A percentile compares a stretch with the other conserved stretches of the same genome.
These are phyloP conservation scores for Globisporangium spinosum DNA, from an alignment of 352 stramenopile genomes.

Conservation along the genomic window DNA sequence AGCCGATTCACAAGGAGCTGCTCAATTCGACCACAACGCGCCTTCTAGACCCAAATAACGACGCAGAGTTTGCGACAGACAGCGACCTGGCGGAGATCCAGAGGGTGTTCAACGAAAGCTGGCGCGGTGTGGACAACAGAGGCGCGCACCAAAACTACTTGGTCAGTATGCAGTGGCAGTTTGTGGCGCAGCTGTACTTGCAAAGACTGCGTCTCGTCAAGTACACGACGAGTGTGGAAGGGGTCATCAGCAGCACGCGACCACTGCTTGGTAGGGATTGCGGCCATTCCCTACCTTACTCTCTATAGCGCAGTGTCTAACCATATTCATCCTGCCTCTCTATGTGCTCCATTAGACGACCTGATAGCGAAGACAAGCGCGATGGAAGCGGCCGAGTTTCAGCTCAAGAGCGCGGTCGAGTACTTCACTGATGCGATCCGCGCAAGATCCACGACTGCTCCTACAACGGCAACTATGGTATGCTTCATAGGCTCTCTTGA, in stretches of 20 bases:
- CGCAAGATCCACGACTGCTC: conserved; percentile 56
- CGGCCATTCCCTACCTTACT: neutral
- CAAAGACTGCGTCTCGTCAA: conserved; percentile 39
- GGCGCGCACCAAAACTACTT: conserved; percentile 39
- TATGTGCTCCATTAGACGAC: conserved; percentile 17
- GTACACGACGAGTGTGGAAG: conserved; percentile 30
- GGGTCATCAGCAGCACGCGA: conserved; percentile 32
- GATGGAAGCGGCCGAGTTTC: conserved; percentile 57
- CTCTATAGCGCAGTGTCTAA: neutral
- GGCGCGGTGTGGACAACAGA: conserved; percentile 36
- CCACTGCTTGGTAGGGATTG: conserved; percentile 29
- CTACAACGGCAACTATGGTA: conserved; percentile 58
- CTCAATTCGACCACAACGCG: conserved; percentile 39
- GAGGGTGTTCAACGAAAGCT: conserved; percentile 50
- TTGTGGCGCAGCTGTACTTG: conserved; percentile 39
- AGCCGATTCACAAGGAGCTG: conserved; percentile 33
- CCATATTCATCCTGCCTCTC: neutral
- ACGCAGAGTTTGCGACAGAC: conserved; percentile 27
- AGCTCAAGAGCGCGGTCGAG: conserved; percentile 52
- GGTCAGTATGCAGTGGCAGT: conserved; percentile 43
- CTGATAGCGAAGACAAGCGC: conserved; percentile 35
- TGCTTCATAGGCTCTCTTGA: conserved; percentile 1
- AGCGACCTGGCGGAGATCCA: conserved; percentile 39
- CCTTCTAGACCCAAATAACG: conserved; percentile 47
- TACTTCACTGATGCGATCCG: conserved; percentile 54